Evolutionary conservation across 192 early-diverging fungal species (phyloP), one percentile per base, ranked within the genome.

Genomic region (Funneliformis mosseae): DNA sequence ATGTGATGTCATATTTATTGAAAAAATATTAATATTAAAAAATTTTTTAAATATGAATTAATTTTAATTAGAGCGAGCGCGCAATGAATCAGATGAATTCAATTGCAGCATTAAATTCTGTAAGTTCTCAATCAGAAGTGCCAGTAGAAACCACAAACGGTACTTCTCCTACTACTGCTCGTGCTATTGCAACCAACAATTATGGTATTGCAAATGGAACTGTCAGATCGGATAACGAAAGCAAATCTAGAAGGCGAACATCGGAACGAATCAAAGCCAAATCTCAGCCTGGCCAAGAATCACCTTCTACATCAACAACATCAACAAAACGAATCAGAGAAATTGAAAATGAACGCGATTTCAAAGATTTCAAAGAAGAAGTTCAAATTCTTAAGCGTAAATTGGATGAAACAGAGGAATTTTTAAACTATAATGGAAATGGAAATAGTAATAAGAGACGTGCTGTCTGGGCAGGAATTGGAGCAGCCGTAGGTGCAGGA

Each of bases 281-380:
- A 73, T 16, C 21, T 38, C 18, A 21, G 7, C 12, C 6, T 23
- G 45, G 67, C 16, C 61, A 46, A 66, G 61, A 78, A 68, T 21
- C 38, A 14, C 27, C 63, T 25, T 5, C n/a, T n/a, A n/a, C 27
- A 46, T 38, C 25, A n/a, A 41, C n/a, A 8, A 14, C 75, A 61
- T 55, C 33, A 28, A 64, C 59, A 23, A 71, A 41, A 79, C 45
- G 62, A 28, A 64, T 28, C 14, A 55, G 42, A 68, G 77, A 79
- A 59, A 33, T 60, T 45, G 69, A 79, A 33, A 67, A 14, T 6
- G 67, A 71, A 16, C 60, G 43, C 11, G 76, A 64, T 66, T n/a
- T n/a, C n/a, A n/a, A n/a, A n/a, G 4, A 62, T 21, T 60, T n/a
- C n/a, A 77, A 64, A n/a, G 76, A 77, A 66, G 62, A 77, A 79